These are phyloP conservation scores for Cyclotella atomus DNA, from an alignment of 108 stramenopile genomes.

Conservation along the genomic window DNA sequence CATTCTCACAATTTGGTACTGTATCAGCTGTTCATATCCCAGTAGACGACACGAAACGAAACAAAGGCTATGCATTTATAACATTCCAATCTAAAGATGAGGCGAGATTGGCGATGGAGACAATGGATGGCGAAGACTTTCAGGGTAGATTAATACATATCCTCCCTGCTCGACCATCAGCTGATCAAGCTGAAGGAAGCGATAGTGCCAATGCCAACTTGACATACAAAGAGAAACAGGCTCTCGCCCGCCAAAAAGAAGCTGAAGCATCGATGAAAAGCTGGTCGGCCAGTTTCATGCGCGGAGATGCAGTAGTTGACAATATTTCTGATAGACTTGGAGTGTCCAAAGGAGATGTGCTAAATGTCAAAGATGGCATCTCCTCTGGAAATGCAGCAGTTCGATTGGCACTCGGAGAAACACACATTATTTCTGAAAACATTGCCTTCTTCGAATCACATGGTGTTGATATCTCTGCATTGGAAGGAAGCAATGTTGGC, in stretches of 20 bases:
- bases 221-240: constrained; percentile 91
- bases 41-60: constrained; percentile 86
- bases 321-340: constrained; percentile 90
- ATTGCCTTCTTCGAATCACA: constrained; percentile 86
- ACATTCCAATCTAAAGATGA: constrained; percentile 64
- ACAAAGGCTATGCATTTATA: constrained; percentile 97
- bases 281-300: constrained; percentile 95
- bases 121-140: constrained; percentile 80
- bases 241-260: constrained; percentile 83
- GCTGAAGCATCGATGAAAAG: constrained; percentile 68
- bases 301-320: constrained; percentile 96
- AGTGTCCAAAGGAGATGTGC: constrained; percentile 88
- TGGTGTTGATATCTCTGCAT: constrained; percentile 88
- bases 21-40: constrained; percentile 92
- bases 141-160: constrained; percentile 91
- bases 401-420: constrained; percentile 94
- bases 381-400: constrained; percentile 91
- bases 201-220: constrained; percentile 34
- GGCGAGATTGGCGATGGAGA: constrained; percentile 64
- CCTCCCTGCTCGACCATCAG: constrained; percentile 71
- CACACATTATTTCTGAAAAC: constrained; percentile 94
- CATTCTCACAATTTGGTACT: constrained; percentile 75
- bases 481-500: constrained; percentile 62
- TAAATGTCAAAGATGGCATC: constrained; percentile 89
- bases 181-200: constrained; percentile 24